phyloP scores from a whole-genome alignment of 768 basidiomycete genomes.

The Xerocomellus dryophilus region DNA sequence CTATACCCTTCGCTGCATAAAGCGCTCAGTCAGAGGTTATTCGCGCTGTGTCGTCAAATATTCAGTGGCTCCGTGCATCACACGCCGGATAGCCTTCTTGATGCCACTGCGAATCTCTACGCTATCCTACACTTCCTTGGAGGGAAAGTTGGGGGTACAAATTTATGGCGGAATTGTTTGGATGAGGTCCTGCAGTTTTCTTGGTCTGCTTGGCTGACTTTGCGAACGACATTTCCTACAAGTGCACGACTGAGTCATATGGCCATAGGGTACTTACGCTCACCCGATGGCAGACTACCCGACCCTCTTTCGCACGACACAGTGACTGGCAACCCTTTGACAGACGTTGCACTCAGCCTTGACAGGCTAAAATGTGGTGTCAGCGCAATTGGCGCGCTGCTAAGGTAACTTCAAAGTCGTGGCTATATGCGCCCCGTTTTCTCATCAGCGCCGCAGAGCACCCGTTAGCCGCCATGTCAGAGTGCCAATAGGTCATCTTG shows the following conservation, averaged over 20 bases:
- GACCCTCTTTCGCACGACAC: conserved; percentile 13
- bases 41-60: conserved; percentile 50
- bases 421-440: neutral
- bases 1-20: conserved; percentile 68
- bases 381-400: conserved; percentile 48
- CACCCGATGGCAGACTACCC: conserved; percentile 10
- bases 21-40: conserved; percentile 50
- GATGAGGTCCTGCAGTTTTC: conserved; percentile 66
- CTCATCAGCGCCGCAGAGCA: conserved; percentile 38
- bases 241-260: conserved; percentile 31
- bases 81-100: conserved; percentile 38
- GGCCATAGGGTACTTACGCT: neutral
- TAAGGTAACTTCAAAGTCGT: conserved; percentile 41
- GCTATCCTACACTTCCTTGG: conserved; percentile 65
- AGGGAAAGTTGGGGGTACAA: conserved; percentile 73
- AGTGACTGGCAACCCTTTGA: conserved; percentile 44
- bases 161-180: conserved; percentile 70
- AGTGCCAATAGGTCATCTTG: conserved; percentile 64
- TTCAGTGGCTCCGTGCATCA: conserved; percentile 53
- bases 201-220: conserved; percentile 55
- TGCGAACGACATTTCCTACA: conserved; percentile 58
- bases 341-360: conserved; percentile 52
- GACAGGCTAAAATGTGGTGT: conserved; percentile 59
- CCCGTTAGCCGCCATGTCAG: conserved; percentile 58
- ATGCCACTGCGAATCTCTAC: conserved; percentile 57